Evolutionary conservation across 257 asterid species (phyloP), one percentile per base, ranked within the genome.

Genomic region (Coffea eugenioides): DNA sequence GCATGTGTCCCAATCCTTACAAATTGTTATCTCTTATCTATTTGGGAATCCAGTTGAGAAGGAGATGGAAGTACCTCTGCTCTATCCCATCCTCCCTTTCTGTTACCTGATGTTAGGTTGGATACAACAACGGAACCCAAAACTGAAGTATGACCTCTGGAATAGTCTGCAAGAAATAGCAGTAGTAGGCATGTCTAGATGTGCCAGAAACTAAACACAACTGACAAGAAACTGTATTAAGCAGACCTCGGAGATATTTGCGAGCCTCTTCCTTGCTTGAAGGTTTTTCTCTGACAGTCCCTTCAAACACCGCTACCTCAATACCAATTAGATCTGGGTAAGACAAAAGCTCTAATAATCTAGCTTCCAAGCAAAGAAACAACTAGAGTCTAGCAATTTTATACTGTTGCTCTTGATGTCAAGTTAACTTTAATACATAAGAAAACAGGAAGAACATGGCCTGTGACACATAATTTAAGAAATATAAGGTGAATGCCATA

Each of bases 221-320:
- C 16, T 64, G 74, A 67, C 59, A 69, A 46, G 41, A 83, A 76
- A 81, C 46, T 48, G 45, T 39, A 69, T 34, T 54, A 77, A 81
- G 71, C 77, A 82, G 80, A 92, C 96, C 90, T 90, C 88, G 84
- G 80, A 92, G 89, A 73, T 90, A 92, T 71, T 88, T 86, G 23
- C 91, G 91, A 7, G 94, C 97, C 89, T 94, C 97, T 76, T 88
- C 94, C 88, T 82, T 90, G 49, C 81, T 83, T 68, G 94, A 78
- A 75, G 98, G 96, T 86, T 94, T 94, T 80, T 94, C 98, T 84
- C 97, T 88, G 71, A 94, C 85, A 73, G 41, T 69, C 80, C 97
- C 98, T 86, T 90, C 84, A 88, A 88, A 90, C 77, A 94, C 97
- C 82, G 89, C 98, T 79, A 94, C 97, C 98, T 94, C 67, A 68